A percentile compares a stretch with the other conserved stretches of the same genome.
These are phyloP conservation scores for Chrysoporthe puriensis DNA, from an alignment of 2,329 filamentous ascomycete genomes.

Conservation along the genomic window DNA sequence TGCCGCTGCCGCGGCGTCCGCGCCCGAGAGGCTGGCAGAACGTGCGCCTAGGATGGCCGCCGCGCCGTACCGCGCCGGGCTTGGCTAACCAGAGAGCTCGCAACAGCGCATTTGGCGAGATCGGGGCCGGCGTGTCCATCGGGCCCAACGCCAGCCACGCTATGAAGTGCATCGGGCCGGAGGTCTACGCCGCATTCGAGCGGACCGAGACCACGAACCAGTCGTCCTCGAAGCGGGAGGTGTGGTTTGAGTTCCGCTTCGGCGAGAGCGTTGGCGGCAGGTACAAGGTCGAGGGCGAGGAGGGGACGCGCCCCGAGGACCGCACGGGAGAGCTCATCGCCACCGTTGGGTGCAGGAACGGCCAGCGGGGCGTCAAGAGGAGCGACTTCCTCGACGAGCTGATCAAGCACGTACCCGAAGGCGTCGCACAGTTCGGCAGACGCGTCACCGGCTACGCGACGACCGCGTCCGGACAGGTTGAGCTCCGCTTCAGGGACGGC, in stretches of 20 bases:
- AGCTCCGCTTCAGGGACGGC: constrained; percentile 27
- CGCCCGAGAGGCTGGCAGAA: not conserved
- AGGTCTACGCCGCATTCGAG: constrained; percentile 35
- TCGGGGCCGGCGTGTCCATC: constrained; percentile 61
- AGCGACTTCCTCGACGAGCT: constrained; percentile 33
- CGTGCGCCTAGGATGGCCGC: not conserved
- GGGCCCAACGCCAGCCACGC: constrained; percentile 49
- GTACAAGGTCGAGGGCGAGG: constrained; percentile 25
- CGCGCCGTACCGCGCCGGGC: no score
- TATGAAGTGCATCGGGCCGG: constrained; percentile 34
- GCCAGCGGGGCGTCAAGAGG: constrained; percentile 35
- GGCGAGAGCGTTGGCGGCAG: constrained; percentile 31
- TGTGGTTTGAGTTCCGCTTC: constrained; percentile 37
- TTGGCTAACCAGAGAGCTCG: not conserved
- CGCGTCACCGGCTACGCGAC: constrained; percentile 26
- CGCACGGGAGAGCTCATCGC: constrained; percentile 27
- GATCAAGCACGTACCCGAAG: constrained; percentile 29
- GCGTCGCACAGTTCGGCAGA: constrained; percentile 28
- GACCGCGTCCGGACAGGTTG: constrained; percentile 10
- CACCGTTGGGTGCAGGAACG: constrained; percentile 23
- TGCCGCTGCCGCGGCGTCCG: not conserved
- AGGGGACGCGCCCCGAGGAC: constrained; percentile 18
- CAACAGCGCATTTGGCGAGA: constrained; percentile 52
- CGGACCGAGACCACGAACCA: constrained; percentile 36
- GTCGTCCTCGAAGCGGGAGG: constrained; percentile 30